phyloP scores from a whole-genome alignment of 441 rosid genomes.

The Hura crepitans region DNA sequence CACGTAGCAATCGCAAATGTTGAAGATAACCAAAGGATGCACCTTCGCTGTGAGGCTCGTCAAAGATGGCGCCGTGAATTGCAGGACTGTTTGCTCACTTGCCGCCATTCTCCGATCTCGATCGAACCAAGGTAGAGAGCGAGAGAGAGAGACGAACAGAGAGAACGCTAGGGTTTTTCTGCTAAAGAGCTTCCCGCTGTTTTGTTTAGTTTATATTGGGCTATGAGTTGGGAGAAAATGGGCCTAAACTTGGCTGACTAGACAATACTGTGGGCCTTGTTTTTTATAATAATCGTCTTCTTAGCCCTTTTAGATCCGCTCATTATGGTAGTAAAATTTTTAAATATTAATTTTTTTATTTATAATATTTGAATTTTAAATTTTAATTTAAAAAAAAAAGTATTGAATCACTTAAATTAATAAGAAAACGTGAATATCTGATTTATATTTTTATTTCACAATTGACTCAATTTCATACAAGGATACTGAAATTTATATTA shows the following conservation, averaged over 20 bases:
- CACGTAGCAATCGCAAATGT: slow-evolving; percentile 89
- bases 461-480: too few relatives aligned
- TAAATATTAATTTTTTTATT: too few relatives aligned
- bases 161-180: slow-evolving; percentile 33
- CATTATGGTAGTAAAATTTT: too few relatives aligned
- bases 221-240: background rate
- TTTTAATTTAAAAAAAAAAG: too few relatives aligned
- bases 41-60: slow-evolving; percentile 55
- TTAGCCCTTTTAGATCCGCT: too few relatives aligned
- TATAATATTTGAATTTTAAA: too few relatives aligned
- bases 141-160: background rate
- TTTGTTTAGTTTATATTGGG: background rate
- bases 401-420: too few relatives aligned
- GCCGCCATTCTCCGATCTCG: slow-evolving; percentile 47
- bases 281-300: too few relatives aligned
- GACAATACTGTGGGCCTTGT: background rate
- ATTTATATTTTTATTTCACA: too few relatives aligned
- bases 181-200: background rate
- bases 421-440: too few relatives aligned
- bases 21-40: slow-evolving; percentile 84
- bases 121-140: background rate
- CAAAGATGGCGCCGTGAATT: slow-evolving; percentile 44
- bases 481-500: too few relatives aligned
- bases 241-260: background rate
- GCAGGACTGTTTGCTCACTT: slow-evolving; percentile 60